These are phyloP conservation scores for Neonothopanus nambi DNA, from an alignment of 1,284 basidiomycete genomes.

Conservation along the genomic window DNA sequence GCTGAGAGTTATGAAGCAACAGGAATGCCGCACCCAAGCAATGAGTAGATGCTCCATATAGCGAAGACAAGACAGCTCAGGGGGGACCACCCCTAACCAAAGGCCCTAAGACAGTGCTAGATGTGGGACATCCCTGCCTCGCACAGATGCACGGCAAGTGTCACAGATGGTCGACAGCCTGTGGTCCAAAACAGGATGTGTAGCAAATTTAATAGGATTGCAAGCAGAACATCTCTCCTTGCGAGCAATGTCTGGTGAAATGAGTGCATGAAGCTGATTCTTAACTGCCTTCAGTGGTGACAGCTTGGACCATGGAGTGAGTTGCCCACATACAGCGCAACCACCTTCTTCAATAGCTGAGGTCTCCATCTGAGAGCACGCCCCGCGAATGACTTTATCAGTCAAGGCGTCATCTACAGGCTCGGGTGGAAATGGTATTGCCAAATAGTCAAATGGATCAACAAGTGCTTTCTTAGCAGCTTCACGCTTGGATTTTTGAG, in stretches of 20 bases:
- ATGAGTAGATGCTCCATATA: constrained; percentile 28
- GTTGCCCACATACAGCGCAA: constrained; percentile 30
- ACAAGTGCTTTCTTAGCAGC: no score
- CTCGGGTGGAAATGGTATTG: no score
- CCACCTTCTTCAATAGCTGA: constrained; percentile 23
- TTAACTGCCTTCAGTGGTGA: constrained; percentile 17
- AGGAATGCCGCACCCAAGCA: neutral
- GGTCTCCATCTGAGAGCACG: neutral
- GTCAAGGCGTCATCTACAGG: no score
- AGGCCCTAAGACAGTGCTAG: constrained; percentile 34
- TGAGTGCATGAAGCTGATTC: constrained; percentile 17
- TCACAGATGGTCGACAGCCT: constrained; percentile 21
- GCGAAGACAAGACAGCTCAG: constrained; percentile 22
- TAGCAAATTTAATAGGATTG: neutral
- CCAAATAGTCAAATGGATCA: no score
- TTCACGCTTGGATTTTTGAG: no score
- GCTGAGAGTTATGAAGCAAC: constrained; percentile 13
- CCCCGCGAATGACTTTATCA: no score
- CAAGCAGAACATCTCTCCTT: neutral
- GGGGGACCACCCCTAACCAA: constrained; percentile 39
- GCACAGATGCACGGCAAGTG: constrained; percentile 16
- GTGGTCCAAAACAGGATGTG: constrained; percentile 21
- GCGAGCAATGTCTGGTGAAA: neutral
- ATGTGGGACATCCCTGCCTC: constrained; percentile 25
- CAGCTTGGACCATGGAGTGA: constrained; percentile 17